Percentiles rank a stretch among this genome's conserved stretches.
Evolutionary conservation across 2,329 filamentous ascomycete genomes (phyloP).

Genomic region (Chaetomiaceae sp.): DNA sequence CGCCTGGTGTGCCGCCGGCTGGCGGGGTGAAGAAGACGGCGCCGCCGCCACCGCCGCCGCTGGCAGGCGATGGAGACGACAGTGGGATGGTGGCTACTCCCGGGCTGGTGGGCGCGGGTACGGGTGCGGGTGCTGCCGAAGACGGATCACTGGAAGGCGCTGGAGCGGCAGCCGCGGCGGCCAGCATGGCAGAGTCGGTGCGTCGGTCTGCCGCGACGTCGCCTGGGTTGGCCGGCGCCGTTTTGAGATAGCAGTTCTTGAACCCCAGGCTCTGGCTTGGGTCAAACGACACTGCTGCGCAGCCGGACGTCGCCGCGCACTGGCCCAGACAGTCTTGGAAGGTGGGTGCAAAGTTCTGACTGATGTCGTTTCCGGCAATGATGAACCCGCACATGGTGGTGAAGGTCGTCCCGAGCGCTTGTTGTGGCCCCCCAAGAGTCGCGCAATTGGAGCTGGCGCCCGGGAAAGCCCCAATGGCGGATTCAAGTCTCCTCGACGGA

Average conservation of each 20-base stretch:
- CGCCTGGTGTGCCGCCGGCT: slow-evolving; percentile 6
- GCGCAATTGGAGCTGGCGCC: slow-evolving; percentile 29
- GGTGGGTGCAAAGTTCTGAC: slow-evolving; percentile 29
- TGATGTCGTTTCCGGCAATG: slow-evolving; percentile 28
- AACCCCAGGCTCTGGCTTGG: slow-evolving; percentile 27
- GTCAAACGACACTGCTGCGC: slow-evolving; percentile 30
- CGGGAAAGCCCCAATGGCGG: slow-evolving; percentile 29
- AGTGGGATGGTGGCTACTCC: slow-evolving; percentile 16
- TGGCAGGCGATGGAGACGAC: background rate
- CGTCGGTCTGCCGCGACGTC: slow-evolving; percentile 20
- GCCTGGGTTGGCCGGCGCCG: slow-evolving; percentile 10
- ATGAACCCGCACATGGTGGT: slow-evolving; percentile 28
- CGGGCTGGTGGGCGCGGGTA: background rate
- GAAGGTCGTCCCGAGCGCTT: slow-evolving; percentile 21
- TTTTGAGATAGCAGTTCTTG: slow-evolving; percentile 34
- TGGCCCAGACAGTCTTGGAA: slow-evolving; percentile 31
- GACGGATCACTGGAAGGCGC: background rate
- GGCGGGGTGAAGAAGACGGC: slow-evolving; percentile 25
- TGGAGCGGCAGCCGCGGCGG: background rate
- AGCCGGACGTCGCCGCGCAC: slow-evolving; percentile 26
- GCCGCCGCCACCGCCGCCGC: slow-evolving; percentile 11
- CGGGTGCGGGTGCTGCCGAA: background rate
- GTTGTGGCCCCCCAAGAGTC: slow-evolving; percentile 21
- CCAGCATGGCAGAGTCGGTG: slow-evolving; percentile 29
- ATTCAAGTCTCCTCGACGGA: slow-evolving; percentile 22